Percentiles rank a stretch among this genome's conserved stretches.
Conservation (phyloP, 768 basidiomycete species). For the Nevesoporus exiguus region DNA sequence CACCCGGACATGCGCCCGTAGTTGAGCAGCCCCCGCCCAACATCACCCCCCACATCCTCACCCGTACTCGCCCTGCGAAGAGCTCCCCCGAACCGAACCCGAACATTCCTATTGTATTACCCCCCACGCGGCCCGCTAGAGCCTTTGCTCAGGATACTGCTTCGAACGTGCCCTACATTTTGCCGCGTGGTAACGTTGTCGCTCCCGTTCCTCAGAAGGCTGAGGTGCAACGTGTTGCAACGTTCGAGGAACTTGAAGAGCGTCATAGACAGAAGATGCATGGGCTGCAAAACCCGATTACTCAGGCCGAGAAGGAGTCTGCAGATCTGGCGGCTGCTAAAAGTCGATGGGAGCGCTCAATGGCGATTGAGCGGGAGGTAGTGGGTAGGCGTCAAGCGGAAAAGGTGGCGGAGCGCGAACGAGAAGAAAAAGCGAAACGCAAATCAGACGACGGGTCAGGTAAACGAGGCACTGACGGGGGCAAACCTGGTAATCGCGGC, state of each 20-base stretch:
- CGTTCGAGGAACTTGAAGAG: conserved; percentile 85
- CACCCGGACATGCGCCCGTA: conserved; percentile 29
- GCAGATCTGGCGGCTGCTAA: conserved; percentile 74
- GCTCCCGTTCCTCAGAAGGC: conserved; percentile 48
- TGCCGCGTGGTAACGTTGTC: conserved; percentile 44
- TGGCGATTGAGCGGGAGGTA: conserved; percentile 67
- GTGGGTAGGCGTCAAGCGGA: conserved; percentile 73
- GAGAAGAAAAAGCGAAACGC: conserved; percentile 48
- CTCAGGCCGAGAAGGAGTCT: conserved; percentile 73
- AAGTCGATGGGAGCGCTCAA: conserved; percentile 79
- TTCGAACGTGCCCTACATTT: conserved; percentile 40
- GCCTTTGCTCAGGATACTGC: conserved; percentile 27
- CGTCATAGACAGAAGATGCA: conserved; percentile 83
- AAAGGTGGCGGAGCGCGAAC: conserved; percentile 47
- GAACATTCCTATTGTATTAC: conserved; percentile 32
- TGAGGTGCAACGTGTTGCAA: conserved; percentile 54
- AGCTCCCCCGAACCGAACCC: conserved; percentile 19
- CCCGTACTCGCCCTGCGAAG: conserved; percentile 20
- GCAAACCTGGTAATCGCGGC: conserved; percentile 37
- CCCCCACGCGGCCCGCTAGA: conserved; percentile 34
- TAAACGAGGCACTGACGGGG: conserved; percentile 35
- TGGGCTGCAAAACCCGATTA: conserved; percentile 79
- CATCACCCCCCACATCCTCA: conserved; percentile 21
- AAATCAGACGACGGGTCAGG: conserved; percentile 42
- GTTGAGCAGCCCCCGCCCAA: conserved; percentile 22